Evolutionary conservation across 345 rosid species (phyloP).

Genomic region (Carallia pectinifolia): DNA sequence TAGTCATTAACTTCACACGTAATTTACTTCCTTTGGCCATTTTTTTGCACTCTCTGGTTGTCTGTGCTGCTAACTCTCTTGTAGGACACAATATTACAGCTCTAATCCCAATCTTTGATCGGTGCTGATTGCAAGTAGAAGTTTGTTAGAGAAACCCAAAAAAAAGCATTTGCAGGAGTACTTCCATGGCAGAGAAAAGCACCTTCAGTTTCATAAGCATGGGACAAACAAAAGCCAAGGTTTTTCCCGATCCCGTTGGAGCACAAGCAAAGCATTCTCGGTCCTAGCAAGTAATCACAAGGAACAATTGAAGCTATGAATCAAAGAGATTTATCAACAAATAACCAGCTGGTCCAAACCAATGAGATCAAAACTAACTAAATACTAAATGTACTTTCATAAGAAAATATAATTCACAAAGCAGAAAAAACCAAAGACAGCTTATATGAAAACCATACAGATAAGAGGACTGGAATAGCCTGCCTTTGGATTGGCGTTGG

Average conservation of each 20-base stretch:
- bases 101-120: slow-evolving; percentile 70
- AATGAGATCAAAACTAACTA: neutral
- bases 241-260: slow-evolving; percentile 96
- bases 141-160: slow-evolving; percentile 20
- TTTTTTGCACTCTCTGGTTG: slow-evolving; percentile 83
- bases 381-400: neutral
- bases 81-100: slow-evolving; percentile 88
- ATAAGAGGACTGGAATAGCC: slow-evolving; percentile 84
- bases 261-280: slow-evolving; percentile 98
- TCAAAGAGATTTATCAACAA: neutral
- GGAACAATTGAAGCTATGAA: neutral
- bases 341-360: neutral
- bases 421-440: slow-evolving; percentile 10
- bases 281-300: slow-evolving; percentile 39
- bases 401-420: neutral
- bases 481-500: slow-evolving; percentile 98
- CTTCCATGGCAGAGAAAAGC: slow-evolving; percentile 3
- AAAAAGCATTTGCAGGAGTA: slow-evolving; percentile 8
- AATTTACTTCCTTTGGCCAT: slow-evolving; percentile 79
- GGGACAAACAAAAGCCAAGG: slow-evolving; percentile 86
- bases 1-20: slow-evolving; percentile 68
- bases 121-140: slow-evolving; percentile 35
- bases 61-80: slow-evolving; percentile 86
- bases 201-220: slow-evolving; percentile 96
- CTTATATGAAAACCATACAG: slow-evolving; percentile 52